phyloP scores from a whole-genome alignment of 2,329 filamentous ascomycete species.

The Cladosporium sp. region DNA sequence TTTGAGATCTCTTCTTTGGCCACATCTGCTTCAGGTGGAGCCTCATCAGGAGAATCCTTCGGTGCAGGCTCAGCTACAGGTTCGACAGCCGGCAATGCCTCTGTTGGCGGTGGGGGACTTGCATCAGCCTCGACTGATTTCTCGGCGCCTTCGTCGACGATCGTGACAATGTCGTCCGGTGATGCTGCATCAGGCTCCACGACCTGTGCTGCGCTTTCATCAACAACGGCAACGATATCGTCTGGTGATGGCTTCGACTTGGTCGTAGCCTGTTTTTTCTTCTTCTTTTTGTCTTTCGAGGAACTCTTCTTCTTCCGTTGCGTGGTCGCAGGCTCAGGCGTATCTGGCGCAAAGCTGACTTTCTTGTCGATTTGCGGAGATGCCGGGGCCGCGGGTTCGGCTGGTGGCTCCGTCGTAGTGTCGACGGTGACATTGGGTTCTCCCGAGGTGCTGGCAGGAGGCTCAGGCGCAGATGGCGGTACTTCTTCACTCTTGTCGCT shows the following conservation, averaged over 20 bases:
- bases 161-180: constrained; percentile 24
- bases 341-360: constrained; percentile 27
- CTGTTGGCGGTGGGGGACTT: neutral
- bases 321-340: constrained; percentile 24
- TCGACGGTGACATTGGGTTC: neutral
- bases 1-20: neutral
- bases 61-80: neutral
- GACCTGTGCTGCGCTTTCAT: constrained; percentile 12
- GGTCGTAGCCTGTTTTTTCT: constrained; percentile 16
- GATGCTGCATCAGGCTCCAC: neutral
- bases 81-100: neutral
- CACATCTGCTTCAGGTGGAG: neutral
- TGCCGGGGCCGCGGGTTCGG: neutral
- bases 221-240: constrained; percentile 23
- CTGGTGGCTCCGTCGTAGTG: neutral
- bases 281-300: constrained; percentile 22
- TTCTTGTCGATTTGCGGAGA: constrained; percentile 22
- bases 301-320: constrained; percentile 23
- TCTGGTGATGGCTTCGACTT: constrained; percentile 14
- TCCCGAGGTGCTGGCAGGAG: neutral
- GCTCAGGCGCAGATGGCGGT: neutral
- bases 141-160: constrained; percentile 18
- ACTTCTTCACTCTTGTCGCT: neutral
- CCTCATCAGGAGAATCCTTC: neutral
- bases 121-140: neutral